Evolutionary conservation across 257 asterid species (phyloP).

Genomic region (Euphrasia confusa): DNA sequence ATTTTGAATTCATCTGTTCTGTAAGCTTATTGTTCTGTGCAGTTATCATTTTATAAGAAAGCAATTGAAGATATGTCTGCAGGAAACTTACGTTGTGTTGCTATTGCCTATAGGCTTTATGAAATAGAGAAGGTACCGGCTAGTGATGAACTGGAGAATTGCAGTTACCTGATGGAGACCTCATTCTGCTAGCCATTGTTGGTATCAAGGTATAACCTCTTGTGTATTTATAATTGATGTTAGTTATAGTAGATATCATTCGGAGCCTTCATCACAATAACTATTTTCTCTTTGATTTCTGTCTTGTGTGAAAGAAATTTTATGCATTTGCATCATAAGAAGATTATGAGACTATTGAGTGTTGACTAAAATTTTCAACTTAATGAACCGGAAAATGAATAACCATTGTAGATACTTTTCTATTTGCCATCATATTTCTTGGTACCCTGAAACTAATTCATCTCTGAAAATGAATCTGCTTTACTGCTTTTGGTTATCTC

Average conservation of each 20-base stretch:
- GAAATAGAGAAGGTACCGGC: constrained; percentile 53
- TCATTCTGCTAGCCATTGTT: constrained; percentile 77
- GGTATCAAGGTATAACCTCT: constrained; percentile 74
- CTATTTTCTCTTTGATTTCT: neutral
- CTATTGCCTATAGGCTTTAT: constrained; percentile 58
- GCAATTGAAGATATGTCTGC: constrained; percentile 82
- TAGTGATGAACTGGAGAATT: constrained; percentile 53
- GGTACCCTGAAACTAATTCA: constrained; percentile 3
- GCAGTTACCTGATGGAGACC: constrained; percentile 82
- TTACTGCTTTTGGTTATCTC: neutral
- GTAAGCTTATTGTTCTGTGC: constrained; percentile 18
- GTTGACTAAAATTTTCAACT: neutral
- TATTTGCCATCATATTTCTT: neutral
- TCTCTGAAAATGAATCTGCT: neutral
- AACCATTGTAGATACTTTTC: neutral
- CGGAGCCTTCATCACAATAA: neutral
- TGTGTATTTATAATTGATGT: constrained; percentile 5
- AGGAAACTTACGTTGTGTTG: constrained; percentile 86
- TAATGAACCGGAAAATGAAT: neutral
- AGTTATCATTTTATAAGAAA: constrained; percentile 46
- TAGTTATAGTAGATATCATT: neutral
- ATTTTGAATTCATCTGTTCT: too few relatives aligned
- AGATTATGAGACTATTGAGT: neutral
- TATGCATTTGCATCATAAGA: constrained; percentile 5
- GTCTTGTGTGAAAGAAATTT: neutral